These are phyloP conservation scores for Moricandia arvensis DNA, from an alignment of 345 rosid genomes.

Conservation along the genomic window DNA sequence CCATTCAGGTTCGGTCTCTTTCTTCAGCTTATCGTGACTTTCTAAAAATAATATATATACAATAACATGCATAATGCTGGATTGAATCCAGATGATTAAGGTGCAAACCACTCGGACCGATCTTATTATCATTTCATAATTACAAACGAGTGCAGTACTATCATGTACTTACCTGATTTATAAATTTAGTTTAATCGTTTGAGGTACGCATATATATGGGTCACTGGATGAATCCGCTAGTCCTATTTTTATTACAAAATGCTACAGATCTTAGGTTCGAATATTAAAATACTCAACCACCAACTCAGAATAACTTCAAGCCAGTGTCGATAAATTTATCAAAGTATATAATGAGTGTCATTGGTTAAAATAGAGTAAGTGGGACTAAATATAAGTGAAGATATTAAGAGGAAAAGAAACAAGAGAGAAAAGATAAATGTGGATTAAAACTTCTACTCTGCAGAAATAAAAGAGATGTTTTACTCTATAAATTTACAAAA, in stretches of 20 bases:
- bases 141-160: neutral
- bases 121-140: neutral
- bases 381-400: too few species aligned
- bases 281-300: neutral
- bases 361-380: too few species aligned
- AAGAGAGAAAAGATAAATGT: too few species aligned
- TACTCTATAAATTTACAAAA: too few species aligned
- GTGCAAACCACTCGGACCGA: neutral
- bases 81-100: neutral
- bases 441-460: too few species aligned
- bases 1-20: constrained; percentile 27
- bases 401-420: too few species aligned
- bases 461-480: too few species aligned
- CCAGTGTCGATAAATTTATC: neutral
- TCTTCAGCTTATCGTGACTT: neutral
- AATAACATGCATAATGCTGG: neutral
- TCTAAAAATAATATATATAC: neutral
- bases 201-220: neutral
- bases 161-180: neutral
- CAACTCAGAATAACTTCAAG: neutral
- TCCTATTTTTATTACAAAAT: neutral
- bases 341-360: neutral
- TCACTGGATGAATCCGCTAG: neutral
- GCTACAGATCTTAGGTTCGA: neutral
- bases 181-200: neutral